phyloP scores from a whole-genome alignment of 306 rosid species.

The Castanopsis chinensis region DNA sequence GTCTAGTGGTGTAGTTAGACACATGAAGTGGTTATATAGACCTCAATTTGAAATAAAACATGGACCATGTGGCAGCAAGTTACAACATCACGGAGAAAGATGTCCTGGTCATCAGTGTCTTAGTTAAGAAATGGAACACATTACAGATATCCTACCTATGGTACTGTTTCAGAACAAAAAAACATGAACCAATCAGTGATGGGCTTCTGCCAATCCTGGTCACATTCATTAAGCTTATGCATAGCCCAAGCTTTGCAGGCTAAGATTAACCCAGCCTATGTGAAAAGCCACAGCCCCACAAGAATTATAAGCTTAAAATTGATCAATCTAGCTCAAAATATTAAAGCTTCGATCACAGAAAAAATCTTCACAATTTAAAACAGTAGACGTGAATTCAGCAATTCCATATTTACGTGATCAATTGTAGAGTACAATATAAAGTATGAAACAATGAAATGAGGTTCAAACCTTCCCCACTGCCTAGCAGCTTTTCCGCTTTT shows the following conservation, averaged over 20 bases:
- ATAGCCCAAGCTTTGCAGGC: constrained; percentile 1
- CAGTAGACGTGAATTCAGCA: constrained; percentile 6
- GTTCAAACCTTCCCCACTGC: constrained; percentile 74
- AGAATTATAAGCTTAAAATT: neutral
- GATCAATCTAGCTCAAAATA: constrained; percentile 7
- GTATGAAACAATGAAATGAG: constrained; percentile 13
- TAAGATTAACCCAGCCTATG: constrained; percentile 10
- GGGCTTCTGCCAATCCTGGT: neutral
- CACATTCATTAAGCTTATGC: neutral
- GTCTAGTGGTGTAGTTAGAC: neutral
- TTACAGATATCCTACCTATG: neutral
- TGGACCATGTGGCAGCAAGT: neutral
- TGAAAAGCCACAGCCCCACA: constrained; percentile 16
- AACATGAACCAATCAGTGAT: neutral
- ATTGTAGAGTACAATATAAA: constrained; percentile 16
- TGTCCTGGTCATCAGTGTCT: neutral
- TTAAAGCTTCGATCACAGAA: neutral
- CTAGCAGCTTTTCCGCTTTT: constrained; percentile 73
- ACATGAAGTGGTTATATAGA: neutral
- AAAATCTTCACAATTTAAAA: neutral
- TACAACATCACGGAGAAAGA: neutral
- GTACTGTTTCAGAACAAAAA: neutral
- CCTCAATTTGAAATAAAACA: neutral
- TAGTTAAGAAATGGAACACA: constrained; percentile 1
- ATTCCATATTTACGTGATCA: neutral